Percentiles rank a stretch among this genome's conserved stretches.
phyloP scores from a whole-genome alignment of 352 stramenopile genomes.

The Pilasporangium apinafurcum region DNA sequence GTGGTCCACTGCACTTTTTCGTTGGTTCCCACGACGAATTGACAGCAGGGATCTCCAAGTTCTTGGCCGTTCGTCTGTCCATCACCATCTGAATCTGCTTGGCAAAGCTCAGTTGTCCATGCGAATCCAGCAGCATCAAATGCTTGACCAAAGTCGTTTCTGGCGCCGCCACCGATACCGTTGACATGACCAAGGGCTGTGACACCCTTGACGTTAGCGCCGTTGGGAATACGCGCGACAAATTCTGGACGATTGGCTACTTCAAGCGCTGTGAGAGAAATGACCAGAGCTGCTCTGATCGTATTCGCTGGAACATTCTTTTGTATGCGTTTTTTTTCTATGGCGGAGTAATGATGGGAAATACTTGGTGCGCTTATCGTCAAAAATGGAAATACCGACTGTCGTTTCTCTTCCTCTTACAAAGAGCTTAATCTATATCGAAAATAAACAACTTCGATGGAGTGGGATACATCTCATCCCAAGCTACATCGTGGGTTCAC shows the following conservation, averaged over 20 bases:
- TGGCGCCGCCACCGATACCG: slow-evolving; percentile 13
- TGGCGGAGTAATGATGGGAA: too few species aligned
- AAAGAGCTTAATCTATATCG: too few species aligned
- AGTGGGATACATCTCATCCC: too few species aligned
- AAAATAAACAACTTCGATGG: too few species aligned
- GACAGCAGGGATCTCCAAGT: slow-evolving; percentile 51
- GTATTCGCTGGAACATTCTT: too few species aligned
- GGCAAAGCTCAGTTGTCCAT: slow-evolving; percentile 33
- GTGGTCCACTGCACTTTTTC: slow-evolving; percentile 8
- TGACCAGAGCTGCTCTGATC: too few species aligned
- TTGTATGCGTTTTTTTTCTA: too few species aligned
- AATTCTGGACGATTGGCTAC: slow-evolving; percentile 1
- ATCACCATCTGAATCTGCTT: slow-evolving; percentile 21
- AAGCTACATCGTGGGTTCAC: too few species aligned
- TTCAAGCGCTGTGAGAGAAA: too few species aligned
- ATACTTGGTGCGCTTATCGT: too few species aligned
- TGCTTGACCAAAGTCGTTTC: slow-evolving; percentile 21
- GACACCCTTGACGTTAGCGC: slow-evolving; percentile 11
- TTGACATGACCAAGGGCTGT: slow-evolving; percentile 24
- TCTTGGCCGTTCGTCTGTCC: slow-evolving; percentile 65
- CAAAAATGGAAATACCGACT: too few species aligned
- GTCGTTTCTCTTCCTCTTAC: too few species aligned
- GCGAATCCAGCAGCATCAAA: slow-evolving; percentile 9
- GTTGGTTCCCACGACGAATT: slow-evolving; percentile 9
- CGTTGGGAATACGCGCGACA: slow-evolving; percentile 16